These are phyloP conservation scores for Lithohypha guttulata DNA, from an alignment of 2,329 filamentous ascomycete genomes.

Conservation along the genomic window DNA sequence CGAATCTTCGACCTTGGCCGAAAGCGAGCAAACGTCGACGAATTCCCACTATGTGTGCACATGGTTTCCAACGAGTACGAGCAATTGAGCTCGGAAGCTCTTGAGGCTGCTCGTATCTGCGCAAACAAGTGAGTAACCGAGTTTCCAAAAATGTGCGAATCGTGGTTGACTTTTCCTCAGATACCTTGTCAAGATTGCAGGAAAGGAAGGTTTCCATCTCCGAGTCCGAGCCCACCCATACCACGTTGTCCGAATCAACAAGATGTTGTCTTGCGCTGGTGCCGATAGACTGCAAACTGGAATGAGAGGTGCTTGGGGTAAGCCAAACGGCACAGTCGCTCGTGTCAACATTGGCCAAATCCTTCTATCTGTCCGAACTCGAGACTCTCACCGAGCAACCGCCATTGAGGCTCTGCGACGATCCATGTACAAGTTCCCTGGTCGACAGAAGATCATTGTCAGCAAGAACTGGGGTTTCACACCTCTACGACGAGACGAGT, in stretches of 20 bases:
- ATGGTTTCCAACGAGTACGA: slow-evolving; percentile 99
- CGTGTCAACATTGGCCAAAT: slow-evolving; percentile 99
- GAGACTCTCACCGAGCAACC: slow-evolving; percentile 81
- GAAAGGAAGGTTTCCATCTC: slow-evolving; percentile 63
- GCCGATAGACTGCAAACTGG: slow-evolving; percentile 99
- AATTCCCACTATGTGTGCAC: slow-evolving; percentile 99
- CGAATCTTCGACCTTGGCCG: slow-evolving; percentile 98
- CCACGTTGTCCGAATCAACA: slow-evolving; percentile 99
- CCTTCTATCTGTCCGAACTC: slow-evolving; percentile 91
- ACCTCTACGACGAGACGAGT: slow-evolving; percentile 92
- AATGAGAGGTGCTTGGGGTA: slow-evolving; percentile 99
- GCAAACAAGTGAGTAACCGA: slow-evolving; percentile 97
- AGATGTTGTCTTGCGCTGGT: slow-evolving; percentile 99
- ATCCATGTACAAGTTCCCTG: slow-evolving; percentile 99
- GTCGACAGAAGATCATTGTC: slow-evolving; percentile 99
- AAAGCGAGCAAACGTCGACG: slow-evolving; percentile 97
- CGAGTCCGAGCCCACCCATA: slow-evolving; percentile 85
- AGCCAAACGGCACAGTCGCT: slow-evolving; percentile 97
- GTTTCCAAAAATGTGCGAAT: too few species aligned
- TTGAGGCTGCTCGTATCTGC: slow-evolving; percentile 99
- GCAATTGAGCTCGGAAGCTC: slow-evolving; percentile 98
- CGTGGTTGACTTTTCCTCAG: too few species aligned
- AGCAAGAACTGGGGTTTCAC: slow-evolving; percentile 99
- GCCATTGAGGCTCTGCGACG: slow-evolving; percentile 98
- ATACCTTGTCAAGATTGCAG: slow-evolving; percentile 58